Evolutionary conservation across 2,329 filamentous ascomycete genomes (phyloP).

Genomic region (Emergomyces orientalis): DNA sequence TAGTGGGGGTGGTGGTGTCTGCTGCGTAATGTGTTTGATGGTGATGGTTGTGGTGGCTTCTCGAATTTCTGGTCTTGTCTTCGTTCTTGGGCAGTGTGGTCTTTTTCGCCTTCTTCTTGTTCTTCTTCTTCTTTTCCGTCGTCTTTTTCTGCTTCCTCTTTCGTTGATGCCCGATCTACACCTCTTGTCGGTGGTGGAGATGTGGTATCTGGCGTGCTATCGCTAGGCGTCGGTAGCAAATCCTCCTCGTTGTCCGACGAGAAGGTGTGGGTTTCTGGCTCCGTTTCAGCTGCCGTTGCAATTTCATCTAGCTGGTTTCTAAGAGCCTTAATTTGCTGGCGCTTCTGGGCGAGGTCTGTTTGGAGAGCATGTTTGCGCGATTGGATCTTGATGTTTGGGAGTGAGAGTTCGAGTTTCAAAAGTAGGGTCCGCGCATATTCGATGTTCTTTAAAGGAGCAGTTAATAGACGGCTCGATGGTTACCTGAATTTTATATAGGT

Average conservation of each 20-base stretch:
- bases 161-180: neutral
- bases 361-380: conserved; percentile 33
- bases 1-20: conserved; percentile 19
- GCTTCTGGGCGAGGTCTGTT: conserved; percentile 33
- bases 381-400: conserved; percentile 32
- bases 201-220: conserved; percentile 12
- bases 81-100: conserved; percentile 9
- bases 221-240: conserved; percentile 23
- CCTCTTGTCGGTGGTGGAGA: conserved; percentile 8
- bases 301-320: conserved; percentile 28
- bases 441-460: conserved; percentile 29
- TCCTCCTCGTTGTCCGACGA: conserved; percentile 19
- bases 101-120: neutral
- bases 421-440: conserved; percentile 38
- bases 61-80: conserved; percentile 6
- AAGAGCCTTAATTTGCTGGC: conserved; percentile 27
- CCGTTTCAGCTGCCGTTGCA: conserved; percentile 19
- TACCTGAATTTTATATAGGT: neutral
- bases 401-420: conserved; percentile 32
- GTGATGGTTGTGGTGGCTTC: neutral
- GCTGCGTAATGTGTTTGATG: conserved; percentile 21
- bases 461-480: neutral
- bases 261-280: conserved; percentile 11
- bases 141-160: conserved; percentile 7
- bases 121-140: conserved; percentile 5